Evolutionary conservation across 2,329 filamentous ascomycete genomes (phyloP).

Genomic region (Xylariaceae sp.): DNA sequence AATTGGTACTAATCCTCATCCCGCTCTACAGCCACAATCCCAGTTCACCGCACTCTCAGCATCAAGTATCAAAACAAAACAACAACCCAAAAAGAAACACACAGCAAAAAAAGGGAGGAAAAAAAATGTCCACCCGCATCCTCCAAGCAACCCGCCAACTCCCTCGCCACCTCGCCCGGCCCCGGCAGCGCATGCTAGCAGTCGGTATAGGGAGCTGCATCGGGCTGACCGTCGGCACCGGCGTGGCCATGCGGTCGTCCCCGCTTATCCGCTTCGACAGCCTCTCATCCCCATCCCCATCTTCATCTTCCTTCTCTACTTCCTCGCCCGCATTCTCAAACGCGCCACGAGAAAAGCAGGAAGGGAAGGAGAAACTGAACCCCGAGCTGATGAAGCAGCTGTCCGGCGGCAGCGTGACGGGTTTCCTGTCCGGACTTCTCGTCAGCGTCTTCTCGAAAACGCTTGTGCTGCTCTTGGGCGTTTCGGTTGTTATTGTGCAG

Average conservation of each 20-base stretch:
- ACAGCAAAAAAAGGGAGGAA: not conserved
- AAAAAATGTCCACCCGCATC: conserved; percentile 35
- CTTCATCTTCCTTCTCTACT: conserved; percentile 17
- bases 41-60: too few relatives aligned
- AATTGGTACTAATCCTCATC: not conserved
- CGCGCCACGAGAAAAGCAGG: conserved; percentile 18
- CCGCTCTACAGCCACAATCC: not conserved
- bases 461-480: conserved; percentile 70
- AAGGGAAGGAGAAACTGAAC: conserved; percentile 33
- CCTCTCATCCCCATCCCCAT: not conserved
- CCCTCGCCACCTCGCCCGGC: conserved; percentile 23
- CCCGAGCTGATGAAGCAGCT: conserved; percentile 54
- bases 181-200: conserved; percentile 37
- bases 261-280: conserved; percentile 33
- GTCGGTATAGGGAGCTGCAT: conserved; percentile 39
- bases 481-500: conserved; percentile 68
- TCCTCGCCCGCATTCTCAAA: conserved; percentile 27
- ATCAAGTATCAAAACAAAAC: too few relatives aligned
- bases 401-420: conserved; percentile 61
- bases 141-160: conserved; percentile 21
- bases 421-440: conserved; percentile 68
- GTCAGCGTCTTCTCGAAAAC: conserved; percentile 75
- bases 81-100: not conserved
- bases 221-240: conserved; percentile 45
- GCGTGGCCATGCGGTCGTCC: conserved; percentile 32